phyloP scores from a whole-genome alignment of 148 eudicot genomes.

The Rhododendron ferrugineum region DNA sequence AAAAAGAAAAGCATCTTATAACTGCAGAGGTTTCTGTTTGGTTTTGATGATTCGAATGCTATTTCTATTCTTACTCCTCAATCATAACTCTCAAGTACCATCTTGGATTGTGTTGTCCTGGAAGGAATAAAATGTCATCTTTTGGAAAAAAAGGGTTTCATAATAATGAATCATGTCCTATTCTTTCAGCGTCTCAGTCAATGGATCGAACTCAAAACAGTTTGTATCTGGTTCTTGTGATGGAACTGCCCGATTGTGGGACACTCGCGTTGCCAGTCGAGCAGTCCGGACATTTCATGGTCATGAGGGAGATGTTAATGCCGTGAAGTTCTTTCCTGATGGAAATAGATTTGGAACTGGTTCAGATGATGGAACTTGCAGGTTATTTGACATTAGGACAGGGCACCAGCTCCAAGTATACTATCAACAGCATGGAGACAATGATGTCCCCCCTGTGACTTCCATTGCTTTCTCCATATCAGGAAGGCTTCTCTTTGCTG shows the following conservation, averaged over 20 bases:
- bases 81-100: not conserved
- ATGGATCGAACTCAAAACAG: slow-evolving; percentile 59
- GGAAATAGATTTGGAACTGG: slow-evolving; percentile 98
- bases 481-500: slow-evolving; percentile 91
- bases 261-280: slow-evolving; percentile 95
- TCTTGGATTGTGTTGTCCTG: not conserved
- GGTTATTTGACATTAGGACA: slow-evolving; percentile 87
- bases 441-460: slow-evolving; percentile 61
- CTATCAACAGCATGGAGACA: slow-evolving; percentile 54
- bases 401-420: slow-evolving; percentile 96
- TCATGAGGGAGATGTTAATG: slow-evolving; percentile 89
- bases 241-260: slow-evolving; percentile 91
- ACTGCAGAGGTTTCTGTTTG: not conserved
- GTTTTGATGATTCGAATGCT: not conserved
- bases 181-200: slow-evolving; percentile 72
- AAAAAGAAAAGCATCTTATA: not conserved
- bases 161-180: not conserved
- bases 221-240: slow-evolving; percentile 97
- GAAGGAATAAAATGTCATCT: not conserved
- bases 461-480: slow-evolving; percentile 88
- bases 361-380: slow-evolving; percentile 91
- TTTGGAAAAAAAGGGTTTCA: not conserved
- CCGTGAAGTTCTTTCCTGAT: slow-evolving; percentile 94
- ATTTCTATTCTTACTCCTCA: not conserved
- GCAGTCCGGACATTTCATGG: slow-evolving; percentile 89